A percentile compares a stretch with the other conserved stretches of the same genome.
Conservation (phyloP, 208 protist species). For the Leishmania amazonensis region DNA sequence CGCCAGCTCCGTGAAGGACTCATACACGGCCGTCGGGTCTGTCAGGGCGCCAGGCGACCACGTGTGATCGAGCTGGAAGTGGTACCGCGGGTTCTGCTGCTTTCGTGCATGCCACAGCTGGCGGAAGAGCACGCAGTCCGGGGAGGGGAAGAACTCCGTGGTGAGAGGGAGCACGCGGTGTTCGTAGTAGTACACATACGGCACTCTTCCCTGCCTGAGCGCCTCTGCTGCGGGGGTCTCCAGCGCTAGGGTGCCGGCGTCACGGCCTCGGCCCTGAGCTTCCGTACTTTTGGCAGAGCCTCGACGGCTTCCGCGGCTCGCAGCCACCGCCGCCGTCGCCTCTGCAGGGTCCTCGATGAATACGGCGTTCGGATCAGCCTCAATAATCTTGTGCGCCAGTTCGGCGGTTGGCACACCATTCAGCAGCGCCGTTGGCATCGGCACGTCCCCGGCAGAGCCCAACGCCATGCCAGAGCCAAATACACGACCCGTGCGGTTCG, state of each 20-base stretch:
- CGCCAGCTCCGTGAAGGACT: constrained; percentile 19
- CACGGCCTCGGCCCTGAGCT: neutral
- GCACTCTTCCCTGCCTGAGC: constrained; percentile 12
- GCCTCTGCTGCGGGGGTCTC: constrained; percentile 8
- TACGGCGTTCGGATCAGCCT: constrained; percentile 5
- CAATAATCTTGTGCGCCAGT: constrained; percentile 8
- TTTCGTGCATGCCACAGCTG: constrained; percentile 47
- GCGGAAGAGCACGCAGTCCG: constrained; percentile 42
- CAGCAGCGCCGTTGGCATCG: constrained; percentile 13
- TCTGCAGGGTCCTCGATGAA: constrained; percentile 23
- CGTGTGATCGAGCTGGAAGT: constrained; percentile 48
- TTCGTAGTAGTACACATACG: constrained; percentile 44
- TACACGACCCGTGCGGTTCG: constrained; percentile 22
- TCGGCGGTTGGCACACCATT: constrained; percentile 12
- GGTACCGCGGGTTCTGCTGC: constrained; percentile 55
- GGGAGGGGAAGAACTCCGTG: constrained; percentile 47
- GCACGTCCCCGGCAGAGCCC: neutral
- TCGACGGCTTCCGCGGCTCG: constrained; percentile 4
- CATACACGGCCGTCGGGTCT: constrained; percentile 49
- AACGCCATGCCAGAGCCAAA: constrained; percentile 11
- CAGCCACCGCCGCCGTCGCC: constrained; percentile 16
- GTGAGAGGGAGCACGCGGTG: constrained; percentile 57
- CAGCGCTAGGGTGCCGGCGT: neutral
- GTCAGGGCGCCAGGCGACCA: constrained; percentile 46
- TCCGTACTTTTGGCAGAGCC: neutral